Percentiles rank a stretch among this genome's conserved stretches.
phyloP scores from a whole-genome alignment of 345 rosid genomes.

The Hirschfeldia incana region DNA sequence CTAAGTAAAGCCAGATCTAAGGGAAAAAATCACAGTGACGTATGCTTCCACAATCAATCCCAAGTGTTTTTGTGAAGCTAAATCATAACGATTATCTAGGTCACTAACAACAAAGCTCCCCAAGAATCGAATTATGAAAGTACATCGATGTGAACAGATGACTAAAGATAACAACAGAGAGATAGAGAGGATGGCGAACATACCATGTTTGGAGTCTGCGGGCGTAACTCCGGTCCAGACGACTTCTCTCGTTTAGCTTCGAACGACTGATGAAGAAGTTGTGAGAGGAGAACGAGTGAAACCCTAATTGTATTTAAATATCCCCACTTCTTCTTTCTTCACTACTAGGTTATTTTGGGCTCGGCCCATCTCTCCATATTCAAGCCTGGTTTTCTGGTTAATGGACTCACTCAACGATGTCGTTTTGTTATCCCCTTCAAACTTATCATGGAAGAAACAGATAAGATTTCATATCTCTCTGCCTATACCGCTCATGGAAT shows the following conservation, averaged over 20 bases:
- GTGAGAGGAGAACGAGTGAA: constrained; percentile 5
- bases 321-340: neutral
- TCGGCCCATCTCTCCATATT: constrained; percentile 24
- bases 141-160: neutral
- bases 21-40: neutral
- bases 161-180: neutral
- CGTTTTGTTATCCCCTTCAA: neutral
- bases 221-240: constrained; percentile 4
- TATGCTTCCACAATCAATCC: neutral
- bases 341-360: constrained; percentile 8
- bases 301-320: constrained; percentile 35
- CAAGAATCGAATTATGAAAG: neutral
- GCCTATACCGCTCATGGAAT: neutral
- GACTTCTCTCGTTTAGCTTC: neutral
- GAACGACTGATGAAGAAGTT: neutral
- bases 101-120: neutral
- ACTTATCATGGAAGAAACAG: neutral
- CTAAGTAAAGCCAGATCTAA: constrained; percentile 17
- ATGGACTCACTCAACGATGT: neutral
- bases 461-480: neutral
- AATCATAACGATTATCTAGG: neutral
- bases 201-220: constrained; percentile 16
- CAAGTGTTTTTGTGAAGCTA: neutral
- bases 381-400: neutral
- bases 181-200: neutral